Conservation (phyloP, 306 rosid species). For the Dalbergia cultrata region DNA sequence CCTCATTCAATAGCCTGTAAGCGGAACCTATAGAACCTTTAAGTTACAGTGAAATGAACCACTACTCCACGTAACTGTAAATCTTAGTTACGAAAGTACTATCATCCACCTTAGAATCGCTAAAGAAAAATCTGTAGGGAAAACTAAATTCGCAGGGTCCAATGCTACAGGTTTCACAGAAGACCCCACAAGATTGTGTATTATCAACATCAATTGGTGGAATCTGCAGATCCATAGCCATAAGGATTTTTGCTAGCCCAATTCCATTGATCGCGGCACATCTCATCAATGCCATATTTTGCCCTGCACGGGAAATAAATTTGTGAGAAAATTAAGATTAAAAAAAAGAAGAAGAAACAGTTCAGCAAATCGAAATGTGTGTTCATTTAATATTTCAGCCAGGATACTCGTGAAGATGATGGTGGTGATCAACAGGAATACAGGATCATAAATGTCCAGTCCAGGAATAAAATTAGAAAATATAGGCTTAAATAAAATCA, state of each 20-base stretch:
- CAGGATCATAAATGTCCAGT: neutral
- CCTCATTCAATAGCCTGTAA: constrained; percentile 32
- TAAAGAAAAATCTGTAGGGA: constrained; percentile 16
- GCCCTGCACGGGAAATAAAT: constrained; percentile 67
- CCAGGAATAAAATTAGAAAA: neutral
- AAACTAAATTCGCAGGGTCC: constrained; percentile 39
- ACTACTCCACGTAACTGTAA: constrained; percentile 46
- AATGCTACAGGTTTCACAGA: constrained; percentile 33
- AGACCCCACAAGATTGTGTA: constrained; percentile 20
- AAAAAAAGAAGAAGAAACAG: neutral
- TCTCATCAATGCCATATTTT: constrained; percentile 77
- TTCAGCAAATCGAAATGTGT: neutral
- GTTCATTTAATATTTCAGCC: neutral
- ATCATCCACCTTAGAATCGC: constrained; percentile 32
- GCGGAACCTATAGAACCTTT: constrained; percentile 29
- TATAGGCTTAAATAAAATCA: constrained; percentile 6
- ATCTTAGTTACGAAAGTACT: constrained; percentile 43
- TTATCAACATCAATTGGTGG: constrained; percentile 45
- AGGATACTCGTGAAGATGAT: neutral
- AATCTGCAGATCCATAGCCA: constrained; percentile 71
- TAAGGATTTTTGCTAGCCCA: constrained; percentile 98
- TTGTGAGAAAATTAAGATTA: constrained; percentile 27
- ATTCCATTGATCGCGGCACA: constrained; percentile 99
- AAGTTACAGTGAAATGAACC: constrained; percentile 37
- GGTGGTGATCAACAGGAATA: neutral